These are phyloP conservation scores for Nelumbo lutea DNA, from an alignment of 164 flowering plant genomes.

Conservation along the genomic window DNA sequence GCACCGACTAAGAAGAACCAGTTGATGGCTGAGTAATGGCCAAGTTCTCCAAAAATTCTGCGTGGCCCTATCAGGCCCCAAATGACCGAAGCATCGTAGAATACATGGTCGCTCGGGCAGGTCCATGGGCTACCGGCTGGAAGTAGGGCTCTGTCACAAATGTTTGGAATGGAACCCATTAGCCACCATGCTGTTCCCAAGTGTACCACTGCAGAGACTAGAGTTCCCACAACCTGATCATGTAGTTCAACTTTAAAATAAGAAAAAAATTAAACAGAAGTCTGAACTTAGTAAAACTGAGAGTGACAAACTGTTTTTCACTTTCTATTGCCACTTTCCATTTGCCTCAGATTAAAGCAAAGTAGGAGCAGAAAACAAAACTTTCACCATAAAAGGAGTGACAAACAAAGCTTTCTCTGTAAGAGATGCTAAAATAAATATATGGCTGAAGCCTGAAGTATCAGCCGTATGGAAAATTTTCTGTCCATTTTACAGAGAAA, in stretches of 20 bases:
- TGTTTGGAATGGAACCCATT: constrained; percentile 17
- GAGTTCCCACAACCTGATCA: constrained; percentile 31
- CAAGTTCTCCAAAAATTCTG: constrained; percentile 27
- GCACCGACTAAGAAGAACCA: constrained; percentile 39
- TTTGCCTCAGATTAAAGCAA: too few species aligned
- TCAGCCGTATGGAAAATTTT: not conserved
- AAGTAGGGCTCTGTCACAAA: constrained; percentile 25
- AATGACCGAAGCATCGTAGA: constrained; percentile 38
- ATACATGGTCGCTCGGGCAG: constrained; percentile 33
- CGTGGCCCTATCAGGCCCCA: constrained; percentile 36
- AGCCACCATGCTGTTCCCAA: constrained; percentile 39
- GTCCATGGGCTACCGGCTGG: constrained; percentile 36
- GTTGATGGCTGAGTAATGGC: constrained; percentile 26
- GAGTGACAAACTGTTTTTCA: not conserved
- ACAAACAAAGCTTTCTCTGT: too few species aligned
- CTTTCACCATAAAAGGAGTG: too few species aligned
- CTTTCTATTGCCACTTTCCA: too few species aligned
- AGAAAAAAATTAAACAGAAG: not conserved
- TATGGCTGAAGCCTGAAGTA: not conserved
- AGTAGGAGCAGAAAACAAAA: too few species aligned
- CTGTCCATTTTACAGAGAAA: not conserved
- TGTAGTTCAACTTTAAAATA: not conserved
- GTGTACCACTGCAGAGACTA: constrained; percentile 28
- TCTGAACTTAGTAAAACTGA: not conserved
- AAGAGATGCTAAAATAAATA: not conserved